phyloP scores from a whole-genome alignment of 2,329 filamentous ascomycete species.

The Phaeophleospora eucalypticola region DNA sequence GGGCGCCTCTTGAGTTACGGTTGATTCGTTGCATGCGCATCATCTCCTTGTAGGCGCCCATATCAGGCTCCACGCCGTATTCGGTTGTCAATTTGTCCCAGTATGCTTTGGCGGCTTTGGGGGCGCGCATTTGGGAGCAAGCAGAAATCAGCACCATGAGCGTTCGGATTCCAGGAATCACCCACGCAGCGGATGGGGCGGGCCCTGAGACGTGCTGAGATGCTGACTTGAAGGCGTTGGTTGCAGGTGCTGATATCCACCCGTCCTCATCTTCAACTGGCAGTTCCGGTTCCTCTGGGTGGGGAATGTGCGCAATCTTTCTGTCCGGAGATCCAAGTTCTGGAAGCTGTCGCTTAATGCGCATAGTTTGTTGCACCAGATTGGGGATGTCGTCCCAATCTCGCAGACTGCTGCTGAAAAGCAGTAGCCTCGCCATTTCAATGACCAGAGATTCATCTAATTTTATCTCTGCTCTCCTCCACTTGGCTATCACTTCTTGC shows the following conservation, averaged over 20 bases:
- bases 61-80: conserved; percentile 65
- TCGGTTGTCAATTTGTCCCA: conserved; percentile 67
- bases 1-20: conserved; percentile 60
- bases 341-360: conserved; percentile 57
- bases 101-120: conserved; percentile 65
- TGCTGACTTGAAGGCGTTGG: conserved; percentile 28
- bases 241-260: conserved; percentile 26
- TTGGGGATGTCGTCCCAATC: conserved; percentile 70
- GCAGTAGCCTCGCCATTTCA: conserved; percentile 75
- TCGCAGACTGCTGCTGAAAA: conserved; percentile 55
- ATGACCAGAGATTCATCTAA: conserved; percentile 77
- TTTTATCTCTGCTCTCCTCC: conserved; percentile 64
- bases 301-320: conserved; percentile 27
- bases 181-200: conserved; percentile 35
- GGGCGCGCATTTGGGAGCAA: conserved; percentile 57
- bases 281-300: conserved; percentile 10
- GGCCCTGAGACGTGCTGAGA: conserved; percentile 15
- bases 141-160: conserved; percentile 67
- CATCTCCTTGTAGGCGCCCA: conserved; percentile 64
- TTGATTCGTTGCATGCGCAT: conserved; percentile 63
- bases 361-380: conserved; percentile 78
- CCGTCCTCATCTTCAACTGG: conserved; percentile 14
- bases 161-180: conserved; percentile 49
- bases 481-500: conserved; percentile 73
- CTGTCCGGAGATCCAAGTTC: conserved; percentile 31